Evolutionary conservation across 305 asterid genomes (phyloP).

Genomic region (Fraxinus velutina): DNA sequence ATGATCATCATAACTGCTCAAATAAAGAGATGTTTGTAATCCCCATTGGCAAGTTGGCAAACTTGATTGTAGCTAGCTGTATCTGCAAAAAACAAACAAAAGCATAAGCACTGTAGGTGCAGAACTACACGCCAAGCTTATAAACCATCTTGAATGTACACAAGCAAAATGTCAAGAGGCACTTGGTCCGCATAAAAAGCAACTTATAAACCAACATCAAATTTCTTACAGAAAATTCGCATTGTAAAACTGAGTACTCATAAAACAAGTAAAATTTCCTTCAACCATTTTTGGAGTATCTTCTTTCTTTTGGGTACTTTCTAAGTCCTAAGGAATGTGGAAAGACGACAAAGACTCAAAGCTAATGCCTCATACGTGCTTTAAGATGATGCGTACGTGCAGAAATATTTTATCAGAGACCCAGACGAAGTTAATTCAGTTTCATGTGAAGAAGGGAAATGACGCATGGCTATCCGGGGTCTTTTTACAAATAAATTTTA

Average conservation of each 20-base stretch:
- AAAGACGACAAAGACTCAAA: neutral
- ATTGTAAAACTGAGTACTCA: neutral
- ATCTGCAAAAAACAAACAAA: constrained; percentile 39
- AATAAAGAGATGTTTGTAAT: constrained; percentile 54
- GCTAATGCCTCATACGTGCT: neutral
- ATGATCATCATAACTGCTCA: constrained; percentile 19
- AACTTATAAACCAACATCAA: constrained; percentile 10
- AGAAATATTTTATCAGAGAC: neutral
- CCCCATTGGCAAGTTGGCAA: constrained; percentile 64
- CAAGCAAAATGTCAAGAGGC: neutral
- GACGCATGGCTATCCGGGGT: neutral
- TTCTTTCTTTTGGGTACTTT: neutral
- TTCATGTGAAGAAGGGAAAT: neutral
- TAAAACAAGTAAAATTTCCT: neutral
- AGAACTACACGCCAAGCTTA: neutral
- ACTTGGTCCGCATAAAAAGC: neutral
- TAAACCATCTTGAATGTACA: neutral
- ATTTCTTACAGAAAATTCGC: neutral
- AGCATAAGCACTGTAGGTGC: neutral
- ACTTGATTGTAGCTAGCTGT: constrained; percentile 41
- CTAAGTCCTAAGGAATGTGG: neutral
- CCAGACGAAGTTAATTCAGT: neutral
- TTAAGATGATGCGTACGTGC: neutral
- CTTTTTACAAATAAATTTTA: neutral
- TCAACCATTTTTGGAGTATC: neutral